These are phyloP conservation scores for Lactarius quietus DNA, from an alignment of 768 basidiomycete genomes.

Conservation along the genomic window DNA sequence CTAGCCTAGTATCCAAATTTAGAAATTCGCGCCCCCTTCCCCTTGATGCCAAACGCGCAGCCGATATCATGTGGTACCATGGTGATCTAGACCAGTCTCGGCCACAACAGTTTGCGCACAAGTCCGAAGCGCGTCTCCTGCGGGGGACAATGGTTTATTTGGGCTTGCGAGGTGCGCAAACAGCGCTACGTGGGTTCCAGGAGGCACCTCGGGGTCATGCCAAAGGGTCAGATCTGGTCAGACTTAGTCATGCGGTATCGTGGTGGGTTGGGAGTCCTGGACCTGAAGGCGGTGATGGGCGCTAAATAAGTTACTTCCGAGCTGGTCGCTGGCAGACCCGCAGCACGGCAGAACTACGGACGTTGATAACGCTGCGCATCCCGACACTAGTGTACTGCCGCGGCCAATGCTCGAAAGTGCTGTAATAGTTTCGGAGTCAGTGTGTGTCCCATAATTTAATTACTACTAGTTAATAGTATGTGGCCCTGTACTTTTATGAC, in stretches of 20 bases:
- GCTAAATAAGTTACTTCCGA: no score
- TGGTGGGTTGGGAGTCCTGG: background rate
- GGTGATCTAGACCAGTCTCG: background rate
- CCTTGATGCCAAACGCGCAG: background rate
- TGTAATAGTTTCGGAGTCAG: background rate
- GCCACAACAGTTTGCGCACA: background rate
- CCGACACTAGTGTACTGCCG: background rate
- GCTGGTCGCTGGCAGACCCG: background rate
- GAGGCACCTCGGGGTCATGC: background rate
- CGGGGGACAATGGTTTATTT: background rate
- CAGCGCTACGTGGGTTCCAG: background rate
- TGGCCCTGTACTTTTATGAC: background rate
- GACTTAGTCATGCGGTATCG: background rate
- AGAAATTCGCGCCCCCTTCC: background rate
- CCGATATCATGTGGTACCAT: background rate
- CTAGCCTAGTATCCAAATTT: background rate
- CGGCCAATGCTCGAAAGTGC: background rate
- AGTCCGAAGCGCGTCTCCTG: background rate
- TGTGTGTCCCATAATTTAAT: background rate
- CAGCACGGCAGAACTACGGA: background rate
- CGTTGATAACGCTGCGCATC: background rate
- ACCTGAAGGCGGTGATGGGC: background rate
- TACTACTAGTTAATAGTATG: background rate
- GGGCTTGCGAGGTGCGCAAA: constrained; percentile 1
- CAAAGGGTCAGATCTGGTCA: no score